Base-by-base conservation (phyloP, 116 monocot species). In the Posidonia oceanica region DNA sequence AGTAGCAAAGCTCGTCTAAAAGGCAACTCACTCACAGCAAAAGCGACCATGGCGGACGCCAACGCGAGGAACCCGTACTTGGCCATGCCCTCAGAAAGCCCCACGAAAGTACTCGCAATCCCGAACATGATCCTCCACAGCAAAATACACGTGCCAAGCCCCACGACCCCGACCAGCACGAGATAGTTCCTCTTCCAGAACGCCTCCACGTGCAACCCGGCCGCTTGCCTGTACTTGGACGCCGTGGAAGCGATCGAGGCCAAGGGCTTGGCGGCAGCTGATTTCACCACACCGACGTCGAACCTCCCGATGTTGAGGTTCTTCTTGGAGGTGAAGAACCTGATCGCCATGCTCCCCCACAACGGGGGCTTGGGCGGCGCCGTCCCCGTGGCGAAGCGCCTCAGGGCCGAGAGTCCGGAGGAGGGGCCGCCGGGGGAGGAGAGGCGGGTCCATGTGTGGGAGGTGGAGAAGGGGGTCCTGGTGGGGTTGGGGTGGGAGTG, bases 1-100 rank as follows among this genome's bases (percentile, higher is more conserved):
- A 29, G 29, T 29, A 29, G 29, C 29, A 29, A 29, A 29, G 29
- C 40, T 42, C 37, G 44, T 40, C 40, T 41, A 20, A 41, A 18
- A 66, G 18, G 18, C 18, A 61, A 61, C 52, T 10, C 37, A 89
- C 97, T 97, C 82, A 97, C 97, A 75, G 80, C 58, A 54, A 97
- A 97, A 71, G 93, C 80, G 21, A 97, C 93, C 40, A 93, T 90
- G 65, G 98, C 87, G 14, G 90, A 77, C 3, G 98, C 89, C 15
- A 98, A 77, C 21, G 93, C 98, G 67, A 98, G 90, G 72, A 98
- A 98, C 40, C 93, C 98, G 66, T 93, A 98, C 83, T 98, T 93
- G 0, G 98, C 93, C 87, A 98, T 90, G 16, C 98, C 98, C 66
- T 98, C 98, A 2, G 98, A 98, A 39, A 93, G 82, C 36, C 98